A percentile compares a stretch with the other conserved stretches of the same genome.
These are phyloP conservation scores for Citrullus colocynthis DNA, from an alignment of 306 rosid genomes.

Conservation along the genomic window DNA sequence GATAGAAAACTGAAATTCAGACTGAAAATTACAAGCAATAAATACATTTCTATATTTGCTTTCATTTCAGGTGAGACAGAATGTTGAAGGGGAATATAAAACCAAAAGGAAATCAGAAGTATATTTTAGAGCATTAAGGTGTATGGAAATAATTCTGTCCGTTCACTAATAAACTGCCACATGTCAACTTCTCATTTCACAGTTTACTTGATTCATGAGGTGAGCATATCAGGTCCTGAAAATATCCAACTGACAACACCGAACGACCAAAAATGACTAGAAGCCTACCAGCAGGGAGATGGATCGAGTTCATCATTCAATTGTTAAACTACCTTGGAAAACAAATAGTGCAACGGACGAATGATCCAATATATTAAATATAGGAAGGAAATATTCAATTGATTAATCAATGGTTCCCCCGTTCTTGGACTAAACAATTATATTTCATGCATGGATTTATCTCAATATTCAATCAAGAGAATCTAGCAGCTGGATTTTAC, in stretches of 20 bases:
- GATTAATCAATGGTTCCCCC: not conserved
- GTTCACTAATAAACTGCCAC: not conserved
- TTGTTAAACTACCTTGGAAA: not conserved
- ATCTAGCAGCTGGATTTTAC: not conserved
- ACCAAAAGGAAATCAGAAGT: not conserved
- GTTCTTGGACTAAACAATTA: not conserved
- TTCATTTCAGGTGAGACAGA: not conserved
- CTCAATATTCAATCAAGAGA: not conserved
- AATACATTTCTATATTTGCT: not conserved
- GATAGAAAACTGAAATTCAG: not conserved
- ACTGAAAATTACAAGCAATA: not conserved
- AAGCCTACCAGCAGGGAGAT: not conserved
- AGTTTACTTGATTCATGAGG: not conserved
- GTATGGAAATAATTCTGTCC: not conserved
- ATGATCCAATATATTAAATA: not conserved
- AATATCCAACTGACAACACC: not conserved
- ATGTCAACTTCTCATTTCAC: not conserved
- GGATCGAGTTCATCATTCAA: not conserved
- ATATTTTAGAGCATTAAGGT: not conserved
- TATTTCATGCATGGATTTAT: not conserved
- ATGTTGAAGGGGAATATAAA: not conserved
- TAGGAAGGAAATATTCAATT: not conserved
- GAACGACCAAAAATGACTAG: not conserved
- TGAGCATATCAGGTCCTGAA: not conserved
- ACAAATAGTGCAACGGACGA: not conserved